A percentile compares a stretch with the other conserved stretches of the same genome.
Evolutionary conservation across 2,329 filamentous ascomycete species (phyloP).

Genomic region (Lasiodiplodia gonubiensis): DNA sequence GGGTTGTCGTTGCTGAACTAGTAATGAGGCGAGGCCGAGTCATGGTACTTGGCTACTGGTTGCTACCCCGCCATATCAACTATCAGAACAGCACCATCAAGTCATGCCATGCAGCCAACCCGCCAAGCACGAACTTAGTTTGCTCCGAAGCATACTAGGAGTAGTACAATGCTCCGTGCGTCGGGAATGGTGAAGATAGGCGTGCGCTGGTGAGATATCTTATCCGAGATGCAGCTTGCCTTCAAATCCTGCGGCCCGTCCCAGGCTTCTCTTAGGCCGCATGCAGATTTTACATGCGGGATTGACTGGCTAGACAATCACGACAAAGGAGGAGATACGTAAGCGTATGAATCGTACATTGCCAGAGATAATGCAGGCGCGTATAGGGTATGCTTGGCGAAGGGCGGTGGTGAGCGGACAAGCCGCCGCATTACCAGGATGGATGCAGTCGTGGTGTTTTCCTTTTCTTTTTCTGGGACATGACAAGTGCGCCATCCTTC

Average conservation of each 20-base stretch:
- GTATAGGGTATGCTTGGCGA: conserved; percentile 2
- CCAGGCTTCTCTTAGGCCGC: not conserved
- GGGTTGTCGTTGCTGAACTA: too few relatives aligned
- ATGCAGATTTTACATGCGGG: not conserved
- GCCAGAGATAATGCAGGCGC: not conserved
- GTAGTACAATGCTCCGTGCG: not conserved
- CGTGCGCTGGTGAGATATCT: not conserved
- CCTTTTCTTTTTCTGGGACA: not conserved
- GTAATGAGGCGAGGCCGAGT: too few relatives aligned
- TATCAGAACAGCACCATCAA: too few relatives aligned
- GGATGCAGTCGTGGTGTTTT: not conserved
- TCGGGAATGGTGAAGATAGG: conserved; percentile 14
- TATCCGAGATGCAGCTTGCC: conserved; percentile 2
- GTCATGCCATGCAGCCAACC: not conserved
- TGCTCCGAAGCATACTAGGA: not conserved
- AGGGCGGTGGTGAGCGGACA: not conserved
- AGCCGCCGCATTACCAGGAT: conserved; percentile 1
- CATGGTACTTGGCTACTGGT: too few relatives aligned
- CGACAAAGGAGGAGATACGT: not conserved
- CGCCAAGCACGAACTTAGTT: too few relatives aligned
- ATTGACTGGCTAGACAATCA: not conserved
- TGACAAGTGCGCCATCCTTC: conserved; percentile 1
- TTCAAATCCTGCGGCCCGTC: conserved; percentile 12
- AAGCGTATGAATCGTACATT: not conserved
- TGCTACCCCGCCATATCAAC: too few relatives aligned